Base-by-base conservation (phyloP, 179 eudicot species). In the Silene vulgaris region DNA sequence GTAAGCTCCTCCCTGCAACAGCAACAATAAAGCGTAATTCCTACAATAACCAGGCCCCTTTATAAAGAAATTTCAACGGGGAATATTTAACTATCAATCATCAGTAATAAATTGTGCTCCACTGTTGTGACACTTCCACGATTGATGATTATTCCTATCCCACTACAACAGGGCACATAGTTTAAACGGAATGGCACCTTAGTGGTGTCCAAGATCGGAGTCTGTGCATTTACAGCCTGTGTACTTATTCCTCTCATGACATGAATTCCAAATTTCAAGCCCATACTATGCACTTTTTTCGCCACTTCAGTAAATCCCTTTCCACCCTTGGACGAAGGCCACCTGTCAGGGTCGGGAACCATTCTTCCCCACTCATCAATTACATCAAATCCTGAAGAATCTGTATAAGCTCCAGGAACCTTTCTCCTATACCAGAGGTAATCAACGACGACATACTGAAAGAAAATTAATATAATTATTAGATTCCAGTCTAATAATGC, bases 331-430 rank as follows among this genome's bases (percentile, higher is more conserved):
- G 98, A 86, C 3, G 97, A 94, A 78, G 98, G 97, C 98, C 98
- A 94, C 80, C 98, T 80, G 70, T 45, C 89, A 0, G 95, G 96
- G 71, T 92, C 98, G 26, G 97, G 98, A 74, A 90, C 63, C 95
- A 94, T 81, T 78, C 98, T 87, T 66, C 98, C 98, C 98, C 98
- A 94, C 71, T 90, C 89, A 79, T 94, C 98, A 64, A 89, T 89
- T 50, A 92, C 93, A 79, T 95, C 97, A 64, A 86, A 92, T 32
- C 99, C 99, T 64, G 77, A 87, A 48, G 97, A 88, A 84, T 95
- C 95, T 3, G 82, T 60, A 80, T 83, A 79, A 62, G 99, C 89
- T 56, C 93, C 95, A 9, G 82, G 45, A 64, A 90, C 95, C 72
- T 85, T 85, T 79, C 76, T 92, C 78, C 99, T 86, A 79, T 92